These are phyloP conservation scores for Albizia julibrissin DNA, from an alignment of 306 rosid genomes.

Conservation along the genomic window DNA sequence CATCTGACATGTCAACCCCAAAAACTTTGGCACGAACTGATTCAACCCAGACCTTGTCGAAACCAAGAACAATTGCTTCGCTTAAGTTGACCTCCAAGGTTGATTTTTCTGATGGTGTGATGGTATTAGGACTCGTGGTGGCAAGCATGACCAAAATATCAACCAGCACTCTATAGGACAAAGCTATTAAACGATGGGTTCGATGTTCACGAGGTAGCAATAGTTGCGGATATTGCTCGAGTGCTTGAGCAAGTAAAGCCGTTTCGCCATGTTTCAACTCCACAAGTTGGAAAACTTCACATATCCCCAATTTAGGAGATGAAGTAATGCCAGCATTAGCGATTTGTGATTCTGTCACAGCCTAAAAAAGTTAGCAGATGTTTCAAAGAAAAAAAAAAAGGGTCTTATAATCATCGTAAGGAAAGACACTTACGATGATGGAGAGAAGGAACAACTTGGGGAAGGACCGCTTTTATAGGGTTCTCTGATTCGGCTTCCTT, in stretches of 20 bases:
- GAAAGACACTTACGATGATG: background rate
- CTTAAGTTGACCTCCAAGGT: background rate
- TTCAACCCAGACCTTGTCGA: background rate
- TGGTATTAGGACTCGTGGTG: background rate
- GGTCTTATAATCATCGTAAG: background rate
- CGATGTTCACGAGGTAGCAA: background rate
- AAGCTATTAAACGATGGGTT: background rate
- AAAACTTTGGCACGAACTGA: background rate
- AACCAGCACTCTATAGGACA: background rate
- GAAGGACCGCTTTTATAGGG: background rate
- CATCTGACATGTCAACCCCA: background rate
- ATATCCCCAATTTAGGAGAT: background rate
- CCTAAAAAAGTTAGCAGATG: background rate
- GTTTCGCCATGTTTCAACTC: background rate
- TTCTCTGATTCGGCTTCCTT: background rate
- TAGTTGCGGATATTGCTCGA: background rate
- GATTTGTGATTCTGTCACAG: background rate
- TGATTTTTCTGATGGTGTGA: background rate
- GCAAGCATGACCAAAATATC: background rate
- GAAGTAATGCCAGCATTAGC: background rate
- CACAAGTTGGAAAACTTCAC: background rate
- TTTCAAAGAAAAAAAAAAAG: background rate
- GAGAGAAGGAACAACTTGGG: too few species aligned
- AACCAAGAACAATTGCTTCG: background rate
- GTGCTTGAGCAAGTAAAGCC: background rate